Percentiles rank a stretch among this genome's conserved stretches.
These are phyloP conservation scores for Jimgerdemannia flammicorona DNA, from an alignment of 192 early-diverging fungal genomes.

Conservation along the genomic window DNA sequence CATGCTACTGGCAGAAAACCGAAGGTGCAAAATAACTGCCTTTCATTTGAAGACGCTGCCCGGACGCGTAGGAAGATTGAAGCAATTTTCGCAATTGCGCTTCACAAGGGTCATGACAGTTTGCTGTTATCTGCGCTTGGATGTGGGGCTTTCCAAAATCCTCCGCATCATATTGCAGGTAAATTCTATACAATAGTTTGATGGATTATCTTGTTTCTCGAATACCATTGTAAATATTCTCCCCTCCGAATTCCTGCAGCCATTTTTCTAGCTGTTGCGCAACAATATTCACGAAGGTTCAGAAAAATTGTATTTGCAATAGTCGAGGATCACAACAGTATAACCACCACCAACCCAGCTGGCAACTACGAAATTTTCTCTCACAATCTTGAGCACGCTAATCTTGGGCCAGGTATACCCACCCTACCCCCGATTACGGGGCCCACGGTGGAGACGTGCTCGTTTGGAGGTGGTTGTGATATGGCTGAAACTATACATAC, in stretches of 20 bases:
- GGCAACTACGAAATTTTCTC: not conserved
- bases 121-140: constrained; percentile 44
- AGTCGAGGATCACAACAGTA: not conserved
- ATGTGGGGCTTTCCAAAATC: constrained; percentile 30
- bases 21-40: constrained; percentile 25
- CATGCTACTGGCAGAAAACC: not conserved
- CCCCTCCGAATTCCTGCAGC: not conserved
- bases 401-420: not conserved
- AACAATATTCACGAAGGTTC: not conserved
- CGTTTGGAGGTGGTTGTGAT: not conserved
- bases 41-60: constrained; percentile 40
- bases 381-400: not conserved
- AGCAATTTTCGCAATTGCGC: constrained; percentile 39
- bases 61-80: constrained; percentile 43
- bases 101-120: constrained; percentile 41
- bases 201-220: not conserved
- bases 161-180: constrained; percentile 30
- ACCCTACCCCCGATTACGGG: not conserved
- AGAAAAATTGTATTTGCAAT: not conserved
- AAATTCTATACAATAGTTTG: not conserved
- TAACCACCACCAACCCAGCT: not conserved
- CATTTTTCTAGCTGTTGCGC: not conserved
- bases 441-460: not conserved
- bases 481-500: not conserved
- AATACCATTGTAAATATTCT: not conserved